Percentiles rank a stretch among this genome's conserved stretches.
Evolutionary conservation across 2,329 filamentous ascomycete genomes (phyloP).

Genomic region (Aureobasidium leucospermi): DNA sequence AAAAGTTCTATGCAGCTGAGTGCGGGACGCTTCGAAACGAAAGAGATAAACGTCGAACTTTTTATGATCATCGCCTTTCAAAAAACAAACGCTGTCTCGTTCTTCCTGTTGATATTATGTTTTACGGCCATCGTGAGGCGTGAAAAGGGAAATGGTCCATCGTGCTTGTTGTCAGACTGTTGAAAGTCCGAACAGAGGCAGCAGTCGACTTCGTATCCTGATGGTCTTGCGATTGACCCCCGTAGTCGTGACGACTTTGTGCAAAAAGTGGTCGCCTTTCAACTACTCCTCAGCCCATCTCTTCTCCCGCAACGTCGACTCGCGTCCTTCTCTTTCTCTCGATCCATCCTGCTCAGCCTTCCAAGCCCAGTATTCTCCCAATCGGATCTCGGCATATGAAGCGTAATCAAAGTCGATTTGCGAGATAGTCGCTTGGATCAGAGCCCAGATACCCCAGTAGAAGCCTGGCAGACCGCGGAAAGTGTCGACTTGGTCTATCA

Average conservation of each 20-base stretch:
- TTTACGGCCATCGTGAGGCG: no score
- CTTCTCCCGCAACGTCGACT: constrained; percentile 67
- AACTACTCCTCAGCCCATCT: constrained; percentile 58
- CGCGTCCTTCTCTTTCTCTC: constrained; percentile 46
- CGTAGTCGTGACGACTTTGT: no score
- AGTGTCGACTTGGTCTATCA: constrained; percentile 74
- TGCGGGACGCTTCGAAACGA: background rate
- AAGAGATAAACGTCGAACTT: background rate
- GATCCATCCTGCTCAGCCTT: constrained; percentile 64
- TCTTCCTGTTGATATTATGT: no score
- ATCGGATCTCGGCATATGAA: constrained; percentile 73
- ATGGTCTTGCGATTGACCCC: no score
- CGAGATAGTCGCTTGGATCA: constrained; percentile 90
- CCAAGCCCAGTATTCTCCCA: constrained; percentile 93
- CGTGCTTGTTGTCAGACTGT: no score
- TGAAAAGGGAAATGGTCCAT: no score
- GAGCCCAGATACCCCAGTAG: constrained; percentile 86
- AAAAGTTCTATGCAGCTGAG: background rate
- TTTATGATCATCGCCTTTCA: background rate
- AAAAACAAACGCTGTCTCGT: no score
- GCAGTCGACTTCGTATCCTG: no score
- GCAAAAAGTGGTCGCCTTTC: no score
- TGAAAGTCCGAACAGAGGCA: no score
- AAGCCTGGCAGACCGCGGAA: constrained; percentile 89
- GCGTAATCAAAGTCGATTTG: constrained; percentile 97